phyloP scores from a whole-genome alignment of 768 basidiomycete genomes.

The Cystoderma amianthinum region DNA sequence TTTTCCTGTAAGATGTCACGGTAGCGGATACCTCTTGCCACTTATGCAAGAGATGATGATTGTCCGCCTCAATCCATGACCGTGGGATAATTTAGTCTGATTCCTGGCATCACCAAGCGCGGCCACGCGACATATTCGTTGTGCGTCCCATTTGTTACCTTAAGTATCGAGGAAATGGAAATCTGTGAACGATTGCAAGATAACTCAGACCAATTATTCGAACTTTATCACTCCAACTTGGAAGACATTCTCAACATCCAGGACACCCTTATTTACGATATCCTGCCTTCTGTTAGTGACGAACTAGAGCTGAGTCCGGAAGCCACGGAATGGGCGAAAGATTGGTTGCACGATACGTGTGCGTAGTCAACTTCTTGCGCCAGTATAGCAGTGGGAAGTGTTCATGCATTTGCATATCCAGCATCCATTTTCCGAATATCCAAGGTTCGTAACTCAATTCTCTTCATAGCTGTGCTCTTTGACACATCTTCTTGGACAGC shows the following conservation, averaged over 20 bases:
- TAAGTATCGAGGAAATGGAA: conserved; percentile 22
- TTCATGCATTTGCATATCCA: conserved; percentile 15
- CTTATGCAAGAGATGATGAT: no score
- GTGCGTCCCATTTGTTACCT: no score
- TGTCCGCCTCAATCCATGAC: no score
- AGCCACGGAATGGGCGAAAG: conserved; percentile 42
- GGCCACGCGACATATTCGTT: no score
- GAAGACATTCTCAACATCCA: conserved; percentile 41
- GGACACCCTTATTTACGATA: conserved; percentile 42
- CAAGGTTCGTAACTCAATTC: conserved; percentile 36
- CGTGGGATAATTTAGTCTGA: no score
- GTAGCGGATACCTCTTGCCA: no score
- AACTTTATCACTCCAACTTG: conserved; percentile 43
- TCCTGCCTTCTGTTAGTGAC: conserved; percentile 52
- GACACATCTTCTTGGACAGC: conserved; percentile 28
- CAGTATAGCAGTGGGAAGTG: background rate
- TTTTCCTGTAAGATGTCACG: no score
- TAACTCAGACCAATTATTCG: conserved; percentile 40
- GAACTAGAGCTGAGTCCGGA: conserved; percentile 46
- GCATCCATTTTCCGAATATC: conserved; percentile 55
- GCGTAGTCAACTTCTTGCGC: conserved; percentile 17
- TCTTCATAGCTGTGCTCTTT: conserved; percentile 2
- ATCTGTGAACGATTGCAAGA: conserved; percentile 32
- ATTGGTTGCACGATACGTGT: conserved; percentile 67
- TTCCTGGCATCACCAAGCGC: no score